A percentile compares a stretch with the other conserved stretches of the same genome.
These are phyloP conservation scores for Nakazawaea peltata DNA, from an alignment of 805 yeast genomes.

Conservation along the genomic window DNA sequence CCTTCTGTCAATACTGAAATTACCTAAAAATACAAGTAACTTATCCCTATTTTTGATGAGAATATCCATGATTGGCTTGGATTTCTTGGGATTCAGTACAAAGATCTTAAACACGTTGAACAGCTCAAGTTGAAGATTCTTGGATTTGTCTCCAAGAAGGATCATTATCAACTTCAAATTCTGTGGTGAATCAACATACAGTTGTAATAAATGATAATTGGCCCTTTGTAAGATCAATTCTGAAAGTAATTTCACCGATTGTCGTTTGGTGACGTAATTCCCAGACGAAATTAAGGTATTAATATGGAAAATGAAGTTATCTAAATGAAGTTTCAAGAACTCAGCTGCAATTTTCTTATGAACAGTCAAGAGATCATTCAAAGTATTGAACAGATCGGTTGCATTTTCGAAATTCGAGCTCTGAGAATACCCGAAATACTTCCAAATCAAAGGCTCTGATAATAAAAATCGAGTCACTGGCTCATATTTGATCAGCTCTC, in stretches of 20 bases:
- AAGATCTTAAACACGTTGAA: conserved; percentile 91
- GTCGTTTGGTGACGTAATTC: conserved; percentile 90
- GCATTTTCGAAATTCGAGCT: conserved; percentile 80
- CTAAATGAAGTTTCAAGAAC: conserved; percentile 55
- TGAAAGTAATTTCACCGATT: conserved; percentile 69
- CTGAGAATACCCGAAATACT: conserved; percentile 70
- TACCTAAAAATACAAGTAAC: conserved; percentile 58
- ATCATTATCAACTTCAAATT: conserved; percentile 85
- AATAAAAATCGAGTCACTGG: conserved; percentile 53
- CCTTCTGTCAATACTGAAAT: conserved; percentile 52
- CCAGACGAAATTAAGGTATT: conserved; percentile 66
- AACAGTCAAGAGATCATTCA: conserved; percentile 57
- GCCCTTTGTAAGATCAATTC: conserved; percentile 64
- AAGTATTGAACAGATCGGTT: conserved; percentile 79
- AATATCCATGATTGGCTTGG: conserved; percentile 73
- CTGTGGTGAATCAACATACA: conserved; percentile 72
- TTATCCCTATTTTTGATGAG: conserved; percentile 77
- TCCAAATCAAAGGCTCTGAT: conserved; percentile 64
- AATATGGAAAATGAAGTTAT: conserved; percentile 49
- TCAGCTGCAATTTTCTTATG: conserved; percentile 66
- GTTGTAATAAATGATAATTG: conserved; percentile 64
- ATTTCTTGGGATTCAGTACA: conserved; percentile 91
- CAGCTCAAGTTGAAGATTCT: conserved; percentile 82
- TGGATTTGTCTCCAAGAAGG: conserved; percentile 78
- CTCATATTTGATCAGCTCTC: conserved; percentile 82